Evolutionary conservation across 2,329 filamentous ascomycete genomes (phyloP).

Genomic region (Drechslerella stenobrocha): DNA sequence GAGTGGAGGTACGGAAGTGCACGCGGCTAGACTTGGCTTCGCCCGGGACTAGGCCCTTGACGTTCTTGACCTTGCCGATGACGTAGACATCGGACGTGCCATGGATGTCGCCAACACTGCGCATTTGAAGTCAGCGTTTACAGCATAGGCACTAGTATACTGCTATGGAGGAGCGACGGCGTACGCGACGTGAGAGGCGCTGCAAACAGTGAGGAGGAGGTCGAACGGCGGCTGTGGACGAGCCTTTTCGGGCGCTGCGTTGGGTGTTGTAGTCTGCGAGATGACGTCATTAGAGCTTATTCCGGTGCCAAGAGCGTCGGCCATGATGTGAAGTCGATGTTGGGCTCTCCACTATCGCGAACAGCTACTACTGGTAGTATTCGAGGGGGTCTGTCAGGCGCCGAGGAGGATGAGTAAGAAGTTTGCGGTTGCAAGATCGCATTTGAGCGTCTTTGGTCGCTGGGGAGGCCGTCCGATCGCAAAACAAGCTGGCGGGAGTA

Average conservation of each 20-base stretch:
- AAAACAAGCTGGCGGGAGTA: no score
- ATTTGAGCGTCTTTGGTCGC: no score
- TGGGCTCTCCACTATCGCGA: no score
- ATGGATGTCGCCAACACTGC: conserved; percentile 33
- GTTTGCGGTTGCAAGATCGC: no score
- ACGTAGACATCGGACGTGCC: conserved; percentile 39
- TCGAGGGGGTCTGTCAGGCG: no score
- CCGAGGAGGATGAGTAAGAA: no score
- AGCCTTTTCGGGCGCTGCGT: conserved; percentile 17
- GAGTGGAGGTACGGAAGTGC: conserved; percentile 41
- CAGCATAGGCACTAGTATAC: no score
- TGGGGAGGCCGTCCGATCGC: no score
- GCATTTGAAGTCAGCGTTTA: background rate
- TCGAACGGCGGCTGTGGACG: conserved; percentile 26
- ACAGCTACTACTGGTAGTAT: no score
- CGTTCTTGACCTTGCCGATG: conserved; percentile 46
- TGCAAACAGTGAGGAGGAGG: conserved; percentile 22
- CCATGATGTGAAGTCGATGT: no score
- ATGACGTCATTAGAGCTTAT: conserved; percentile 31
- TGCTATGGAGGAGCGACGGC: background rate
- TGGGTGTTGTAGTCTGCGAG: conserved; percentile 18
- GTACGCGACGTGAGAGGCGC: conserved; percentile 37
- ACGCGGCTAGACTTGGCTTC: conserved; percentile 24
- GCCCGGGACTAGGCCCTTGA: conserved; percentile 28
- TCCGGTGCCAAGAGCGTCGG: background rate